These are phyloP conservation scores for Vitis rupestris DNA, from an alignment of 164 flowering plant genomes.

Conservation along the genomic window DNA sequence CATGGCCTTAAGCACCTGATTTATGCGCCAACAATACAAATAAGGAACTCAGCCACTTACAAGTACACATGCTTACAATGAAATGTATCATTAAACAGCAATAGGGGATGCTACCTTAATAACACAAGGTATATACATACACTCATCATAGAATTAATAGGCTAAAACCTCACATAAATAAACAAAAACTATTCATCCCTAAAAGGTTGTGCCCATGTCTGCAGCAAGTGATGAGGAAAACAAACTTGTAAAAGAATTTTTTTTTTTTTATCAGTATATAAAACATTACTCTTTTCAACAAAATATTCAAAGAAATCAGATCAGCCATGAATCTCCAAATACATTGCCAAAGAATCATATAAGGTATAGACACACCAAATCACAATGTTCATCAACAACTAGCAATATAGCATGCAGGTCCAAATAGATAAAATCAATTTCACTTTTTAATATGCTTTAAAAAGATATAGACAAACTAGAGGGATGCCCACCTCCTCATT, in stretches of 20 bases:
- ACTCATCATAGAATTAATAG: too few relatives aligned
- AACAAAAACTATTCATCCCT: too few relatives aligned
- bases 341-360: neutral
- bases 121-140: too few relatives aligned
- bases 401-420: neutral
- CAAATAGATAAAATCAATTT: neutral
- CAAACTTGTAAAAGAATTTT: too few relatives aligned
- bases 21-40: constrained; percentile 8
- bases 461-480: neutral
- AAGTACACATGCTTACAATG: neutral
- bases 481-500: constrained; percentile 55
- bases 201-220: too few relatives aligned
- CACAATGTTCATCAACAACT: neutral
- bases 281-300: neutral
- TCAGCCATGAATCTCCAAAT: neutral
- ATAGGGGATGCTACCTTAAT: neutral
- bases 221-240: too few relatives aligned
- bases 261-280: too few relatives aligned
- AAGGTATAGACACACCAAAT: neutral
- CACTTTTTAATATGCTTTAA: neutral
- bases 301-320: neutral
- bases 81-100: neutral
- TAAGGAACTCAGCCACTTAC: neutral
- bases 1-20: constrained; percentile 92
- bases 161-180: too few relatives aligned